Base-by-base conservation (phyloP, 2,329 filamentous ascomycete species). In the Colletotrichum limetticola region DNA sequence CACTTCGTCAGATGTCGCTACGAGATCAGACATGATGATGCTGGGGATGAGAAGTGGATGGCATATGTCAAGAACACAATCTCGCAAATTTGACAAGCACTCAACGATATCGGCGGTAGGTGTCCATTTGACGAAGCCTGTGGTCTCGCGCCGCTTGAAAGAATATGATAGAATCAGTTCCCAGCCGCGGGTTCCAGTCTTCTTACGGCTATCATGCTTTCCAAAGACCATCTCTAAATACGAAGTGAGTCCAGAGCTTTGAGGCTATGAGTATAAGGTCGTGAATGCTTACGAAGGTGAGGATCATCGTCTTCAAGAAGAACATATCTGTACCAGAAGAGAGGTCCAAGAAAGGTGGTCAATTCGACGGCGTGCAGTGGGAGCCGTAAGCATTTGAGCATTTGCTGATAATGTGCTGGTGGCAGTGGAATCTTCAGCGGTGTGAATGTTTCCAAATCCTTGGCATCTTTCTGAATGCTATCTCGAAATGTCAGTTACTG, bases 41-140 rank as follows among this genome's bases (percentile, higher is more conserved):
- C 87, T 79, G 42, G 90, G 88, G 11, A 91, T 83, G 19, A 91
- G 83, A 78, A 91, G 80, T 0, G 90, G 90, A 78, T 92, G 90
- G 58, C 84, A 85, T 28, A 35, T 58, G 2, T 58, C 28, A 86
- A 55, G 22, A 9, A 55, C 52, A 7, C 55, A 32, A 12, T 58
- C 22, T 6, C 55, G 28, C 14, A 55, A 12, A 4, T 24, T 24
- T 0, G 22, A 24, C 8, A 55, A 3, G n/a, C 24, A 24, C 52
- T 55, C 22, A 1, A 7, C 6, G 3, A 55, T 55, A 7, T 26
- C 24, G 11, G 52, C n/a, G 12, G 52, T 16, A 24, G 24, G 22
- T 9, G 55, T 58, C 28, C 24, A 24, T 58, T 32, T 28, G 1
- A 58, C 28, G 16, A 58, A 58, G 26, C 55, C 55, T 19, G 28